Conservation (phyloP, 2,329 filamentous ascomycete species). For the Aspergillus eucalypticola region DNA sequence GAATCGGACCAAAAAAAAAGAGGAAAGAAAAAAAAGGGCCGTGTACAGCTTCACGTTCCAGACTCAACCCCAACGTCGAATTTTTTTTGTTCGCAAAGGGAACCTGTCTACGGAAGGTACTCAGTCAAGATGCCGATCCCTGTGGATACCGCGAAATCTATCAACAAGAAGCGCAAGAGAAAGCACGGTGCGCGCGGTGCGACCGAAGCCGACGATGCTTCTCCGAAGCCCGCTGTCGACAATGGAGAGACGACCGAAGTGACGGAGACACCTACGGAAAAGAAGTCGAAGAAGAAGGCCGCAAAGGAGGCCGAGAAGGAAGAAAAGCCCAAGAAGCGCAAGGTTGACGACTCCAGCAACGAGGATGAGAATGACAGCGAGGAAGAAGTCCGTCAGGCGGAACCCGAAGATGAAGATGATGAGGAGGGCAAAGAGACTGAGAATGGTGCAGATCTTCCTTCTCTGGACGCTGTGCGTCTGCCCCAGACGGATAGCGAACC, state of each 20-base stretch:
- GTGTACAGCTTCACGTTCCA: constrained; percentile 14
- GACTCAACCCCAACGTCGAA: background rate
- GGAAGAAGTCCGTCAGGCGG: constrained; percentile 25
- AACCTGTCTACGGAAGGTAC: constrained; percentile 12
- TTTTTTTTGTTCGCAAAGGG: constrained; percentile 9
- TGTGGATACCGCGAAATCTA: constrained; percentile 41
- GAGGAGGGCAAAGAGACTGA: constrained; percentile 36
- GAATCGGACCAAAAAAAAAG: constrained; percentile 28
- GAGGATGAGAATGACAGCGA: constrained; percentile 36
- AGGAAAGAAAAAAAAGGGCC: constrained; percentile 26
- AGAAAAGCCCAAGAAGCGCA: constrained; percentile 40
- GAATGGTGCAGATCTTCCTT: constrained; percentile 52
- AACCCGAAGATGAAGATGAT: constrained; percentile 36
- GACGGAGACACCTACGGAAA: constrained; percentile 18
- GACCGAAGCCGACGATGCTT: constrained; percentile 29
- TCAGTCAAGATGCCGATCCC: constrained; percentile 34
- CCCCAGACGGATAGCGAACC: constrained; percentile 62
- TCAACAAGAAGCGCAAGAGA: constrained; percentile 49
- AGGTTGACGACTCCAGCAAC: constrained; percentile 38
- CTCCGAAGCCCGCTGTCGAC: constrained; percentile 28
- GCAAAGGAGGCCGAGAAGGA: constrained; percentile 23
- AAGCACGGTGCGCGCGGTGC: constrained; percentile 37
- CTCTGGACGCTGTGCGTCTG: constrained; percentile 52
- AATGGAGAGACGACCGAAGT: constrained; percentile 24
- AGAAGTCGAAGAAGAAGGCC: constrained; percentile 19